Percentiles rank a stretch among this genome's conserved stretches.
phyloP scores from a whole-genome alignment of 345 rosid genomes.

The Citrus medica region DNA sequence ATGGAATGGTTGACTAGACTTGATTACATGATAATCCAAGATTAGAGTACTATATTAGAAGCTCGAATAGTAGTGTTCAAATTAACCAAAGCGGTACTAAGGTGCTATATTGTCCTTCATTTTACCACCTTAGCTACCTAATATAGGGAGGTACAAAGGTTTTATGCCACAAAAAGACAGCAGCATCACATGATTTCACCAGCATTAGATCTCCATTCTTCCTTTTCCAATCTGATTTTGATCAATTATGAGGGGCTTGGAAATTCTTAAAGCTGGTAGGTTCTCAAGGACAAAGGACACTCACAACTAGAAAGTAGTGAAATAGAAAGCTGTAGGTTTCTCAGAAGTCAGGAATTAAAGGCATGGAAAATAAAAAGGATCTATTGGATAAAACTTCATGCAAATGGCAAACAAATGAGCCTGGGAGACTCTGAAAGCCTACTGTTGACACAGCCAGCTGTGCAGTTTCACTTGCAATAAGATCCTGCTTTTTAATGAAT shows the following conservation, averaged over 20 bases:
- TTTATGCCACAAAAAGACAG: neutral
- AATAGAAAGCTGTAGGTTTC: neutral
- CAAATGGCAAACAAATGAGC: neutral
- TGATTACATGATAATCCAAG: neutral
- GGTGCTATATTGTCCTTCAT: neutral
- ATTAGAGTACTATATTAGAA: neutral
- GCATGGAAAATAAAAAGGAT: neutral
- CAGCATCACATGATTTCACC: neutral
- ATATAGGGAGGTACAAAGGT: neutral
- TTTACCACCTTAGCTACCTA: too few relatives aligned
- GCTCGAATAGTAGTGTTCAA: neutral
- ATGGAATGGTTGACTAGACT: neutral
- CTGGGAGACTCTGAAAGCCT: neutral
- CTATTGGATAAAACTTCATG: neutral
- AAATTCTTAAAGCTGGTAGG: neutral
- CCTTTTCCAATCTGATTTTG: neutral
- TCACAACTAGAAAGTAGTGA: neutral
- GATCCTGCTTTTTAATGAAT: neutral
- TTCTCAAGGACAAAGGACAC: neutral
- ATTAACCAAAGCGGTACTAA: neutral
- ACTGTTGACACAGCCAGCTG: neutral
- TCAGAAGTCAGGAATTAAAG: neutral
- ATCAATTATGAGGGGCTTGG: neutral
- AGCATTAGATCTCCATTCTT: neutral
- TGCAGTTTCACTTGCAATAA: neutral